Conservation (phyloP, 495 filamentous ascomycete genomes). For the Annulohypoxylon bovei region DNA sequence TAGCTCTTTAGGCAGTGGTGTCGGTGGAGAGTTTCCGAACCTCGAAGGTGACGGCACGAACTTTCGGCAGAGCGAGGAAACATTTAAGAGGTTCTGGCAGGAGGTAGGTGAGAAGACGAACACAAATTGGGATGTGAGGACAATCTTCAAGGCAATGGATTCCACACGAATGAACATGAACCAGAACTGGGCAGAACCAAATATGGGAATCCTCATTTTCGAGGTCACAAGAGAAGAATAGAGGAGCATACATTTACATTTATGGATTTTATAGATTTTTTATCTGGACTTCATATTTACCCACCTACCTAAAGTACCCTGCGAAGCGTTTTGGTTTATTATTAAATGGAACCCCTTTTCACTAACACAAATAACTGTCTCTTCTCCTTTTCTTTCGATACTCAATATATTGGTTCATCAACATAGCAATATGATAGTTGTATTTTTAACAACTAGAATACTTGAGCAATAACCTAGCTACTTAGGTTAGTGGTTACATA, state of each 20-base stretch:
- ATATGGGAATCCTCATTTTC: constrained; percentile 4
- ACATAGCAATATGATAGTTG: too few relatives aligned
- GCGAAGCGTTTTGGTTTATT: too few relatives aligned
- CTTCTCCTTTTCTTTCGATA: too few relatives aligned
- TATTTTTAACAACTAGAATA: too few relatives aligned
- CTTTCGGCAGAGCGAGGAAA: constrained; percentile 7
- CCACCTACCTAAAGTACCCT: too few relatives aligned
- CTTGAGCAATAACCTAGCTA: too few relatives aligned
- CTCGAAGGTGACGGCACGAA: constrained; percentile 5
- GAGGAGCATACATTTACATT: not conserved
- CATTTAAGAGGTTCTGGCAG: constrained; percentile 2
- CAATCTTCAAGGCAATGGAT: constrained; percentile 4
- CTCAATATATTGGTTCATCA: too few relatives aligned
- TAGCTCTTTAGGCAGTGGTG: constrained; percentile 4
- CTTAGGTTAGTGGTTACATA: too few relatives aligned
- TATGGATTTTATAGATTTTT: not conserved
- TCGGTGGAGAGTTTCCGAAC: constrained; percentile 4
- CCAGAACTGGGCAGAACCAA: constrained; percentile 10
- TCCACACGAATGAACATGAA: constrained; percentile 5
- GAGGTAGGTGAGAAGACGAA: constrained; percentile 11
- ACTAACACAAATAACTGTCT: too few relatives aligned
- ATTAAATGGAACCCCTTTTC: too few relatives aligned
- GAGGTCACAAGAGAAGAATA: constrained; percentile 6
- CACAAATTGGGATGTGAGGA: not conserved
- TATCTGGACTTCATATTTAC: not conserved